A percentile compares a stretch with the other conserved stretches of the same genome.
These are phyloP conservation scores for Hamamelis virginiana DNA, from an alignment of 164 flowering plant species.

Conservation along the genomic window DNA sequence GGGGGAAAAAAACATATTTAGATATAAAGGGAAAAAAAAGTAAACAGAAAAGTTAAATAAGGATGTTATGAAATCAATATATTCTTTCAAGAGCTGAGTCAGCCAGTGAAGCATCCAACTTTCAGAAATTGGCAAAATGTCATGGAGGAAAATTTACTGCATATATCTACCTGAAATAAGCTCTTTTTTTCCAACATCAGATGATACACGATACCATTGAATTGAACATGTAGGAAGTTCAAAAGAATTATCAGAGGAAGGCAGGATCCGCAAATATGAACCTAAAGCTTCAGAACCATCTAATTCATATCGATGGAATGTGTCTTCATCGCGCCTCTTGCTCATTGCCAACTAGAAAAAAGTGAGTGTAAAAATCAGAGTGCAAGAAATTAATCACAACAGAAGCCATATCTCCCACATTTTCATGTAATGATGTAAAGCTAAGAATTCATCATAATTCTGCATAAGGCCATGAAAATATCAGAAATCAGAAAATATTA, in stretches of 20 bases:
- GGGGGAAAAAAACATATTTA: too few species aligned
- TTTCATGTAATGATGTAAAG: too few species aligned
- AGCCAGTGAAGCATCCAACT: neutral
- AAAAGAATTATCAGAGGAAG: constrained; percentile 51
- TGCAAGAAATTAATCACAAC: neutral
- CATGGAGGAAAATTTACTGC: neutral
- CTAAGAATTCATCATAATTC: neutral
- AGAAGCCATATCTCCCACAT: neutral
- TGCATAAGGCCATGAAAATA: neutral
- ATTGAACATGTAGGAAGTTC: constrained; percentile 71
- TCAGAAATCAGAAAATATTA: neutral
- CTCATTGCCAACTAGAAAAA: constrained; percentile 67
- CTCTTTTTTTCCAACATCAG: constrained; percentile 70
- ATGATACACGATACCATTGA: constrained; percentile 83
- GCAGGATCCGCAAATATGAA: constrained; percentile 59
- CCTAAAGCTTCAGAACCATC: constrained; percentile 84
- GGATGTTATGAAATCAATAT: too few species aligned
- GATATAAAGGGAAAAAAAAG: too few species aligned
- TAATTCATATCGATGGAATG: constrained; percentile 50
- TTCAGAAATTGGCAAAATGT: neutral
- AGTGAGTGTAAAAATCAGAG: neutral
- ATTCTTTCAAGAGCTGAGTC: too few species aligned
- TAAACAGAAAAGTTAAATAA: too few species aligned
- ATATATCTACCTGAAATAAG: constrained; percentile 68
- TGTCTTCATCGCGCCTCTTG: constrained; percentile 52